These are phyloP conservation scores for Beauveria medogensis DNA, from an alignment of 2,329 filamentous ascomycete genomes.

Conservation along the genomic window DNA sequence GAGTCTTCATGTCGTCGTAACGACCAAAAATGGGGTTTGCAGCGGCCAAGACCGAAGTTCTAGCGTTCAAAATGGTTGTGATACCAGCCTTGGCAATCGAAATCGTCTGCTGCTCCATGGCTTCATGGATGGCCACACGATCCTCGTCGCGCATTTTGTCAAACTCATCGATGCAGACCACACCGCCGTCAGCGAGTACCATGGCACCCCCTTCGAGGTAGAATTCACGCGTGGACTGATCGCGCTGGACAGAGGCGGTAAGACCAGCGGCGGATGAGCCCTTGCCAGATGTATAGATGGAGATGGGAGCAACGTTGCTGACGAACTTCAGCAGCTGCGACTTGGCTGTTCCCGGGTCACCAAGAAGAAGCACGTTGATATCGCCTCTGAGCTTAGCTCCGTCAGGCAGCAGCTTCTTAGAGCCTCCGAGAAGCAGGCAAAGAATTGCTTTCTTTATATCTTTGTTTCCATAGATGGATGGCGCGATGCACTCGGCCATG, in stretches of 20 bases:
- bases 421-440: slow-evolving; percentile 86
- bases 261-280: slow-evolving; percentile 96
- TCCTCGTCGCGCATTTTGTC: slow-evolving; percentile 99
- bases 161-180: slow-evolving; percentile 98
- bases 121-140: slow-evolving; percentile 95
- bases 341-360: slow-evolving; percentile 96
- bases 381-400: slow-evolving; percentile 97
- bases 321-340: slow-evolving; percentile 97
- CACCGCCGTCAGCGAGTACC: slow-evolving; percentile 93
- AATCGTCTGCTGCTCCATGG: slow-evolving; percentile 99
- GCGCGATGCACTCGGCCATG: slow-evolving; percentile 87
- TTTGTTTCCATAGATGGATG: slow-evolving; percentile 90
- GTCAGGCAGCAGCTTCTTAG: slow-evolving; percentile 94
- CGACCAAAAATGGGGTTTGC: slow-evolving; percentile 97
- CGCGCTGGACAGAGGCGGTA: slow-evolving; percentile 91
- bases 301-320: slow-evolving; percentile 90
- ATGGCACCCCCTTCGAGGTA: slow-evolving; percentile 97
- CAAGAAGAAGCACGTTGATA: slow-evolving; percentile 93
- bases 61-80: slow-evolving; percentile 92
- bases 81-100: slow-evolving; percentile 98
- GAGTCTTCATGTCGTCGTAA: slow-evolving; percentile 96
- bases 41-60: slow-evolving; percentile 89
- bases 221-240: slow-evolving; percentile 87
- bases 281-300: slow-evolving; percentile 97
- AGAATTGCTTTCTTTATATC: slow-evolving; percentile 98